Percentiles rank a stretch among this genome's conserved stretches.
These are phyloP conservation scores for Scheffersomyces amazonensis DNA, from an alignment of 805 yeast species.

Conservation along the genomic window DNA sequence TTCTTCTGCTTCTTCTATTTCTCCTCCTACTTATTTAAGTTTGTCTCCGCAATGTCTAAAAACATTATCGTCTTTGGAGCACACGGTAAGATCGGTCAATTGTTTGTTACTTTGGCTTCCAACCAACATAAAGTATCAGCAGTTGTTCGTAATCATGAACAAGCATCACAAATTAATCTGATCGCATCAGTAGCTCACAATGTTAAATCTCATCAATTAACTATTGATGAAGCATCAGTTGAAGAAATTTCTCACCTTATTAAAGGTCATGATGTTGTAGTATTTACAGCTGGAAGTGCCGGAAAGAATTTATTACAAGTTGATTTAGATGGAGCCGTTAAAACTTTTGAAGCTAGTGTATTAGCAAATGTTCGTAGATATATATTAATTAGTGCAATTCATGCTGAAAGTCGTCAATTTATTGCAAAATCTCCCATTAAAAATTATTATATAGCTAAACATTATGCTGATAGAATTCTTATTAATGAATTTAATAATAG, in stretches of 20 bases:
- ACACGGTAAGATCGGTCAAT: conserved; percentile 58
- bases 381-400: conserved; percentile 54
- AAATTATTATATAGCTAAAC: conserved; percentile 58
- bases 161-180: conserved; percentile 34
- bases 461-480: conserved; percentile 51
- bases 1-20: background rate
- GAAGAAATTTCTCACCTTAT: conserved; percentile 33
- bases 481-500: conserved; percentile 31
- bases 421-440: conserved; percentile 18
- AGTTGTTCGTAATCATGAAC: conserved; percentile 46
- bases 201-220: conserved; percentile 32
- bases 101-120: conserved; percentile 35
- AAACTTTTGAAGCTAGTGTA: conserved; percentile 53
- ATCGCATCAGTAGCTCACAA: conserved; percentile 28
- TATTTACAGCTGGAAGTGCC: conserved; percentile 62
- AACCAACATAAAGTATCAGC: conserved; percentile 29
- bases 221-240: conserved; percentile 34
- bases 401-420: conserved; percentile 48
- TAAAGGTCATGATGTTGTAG: conserved; percentile 52
- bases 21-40: background rate
- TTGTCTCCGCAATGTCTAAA: background rate
- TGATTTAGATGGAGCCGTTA: conserved; percentile 63
- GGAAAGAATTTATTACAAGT: conserved; percentile 52
- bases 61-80: conserved; percentile 48
- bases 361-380: conserved; percentile 42